A percentile compares a stretch with the other conserved stretches of the same genome.
These are phyloP conservation scores for Tranzscheliella williamsii DNA, from an alignment of 1,284 basidiomycete species.

Conservation along the genomic window DNA sequence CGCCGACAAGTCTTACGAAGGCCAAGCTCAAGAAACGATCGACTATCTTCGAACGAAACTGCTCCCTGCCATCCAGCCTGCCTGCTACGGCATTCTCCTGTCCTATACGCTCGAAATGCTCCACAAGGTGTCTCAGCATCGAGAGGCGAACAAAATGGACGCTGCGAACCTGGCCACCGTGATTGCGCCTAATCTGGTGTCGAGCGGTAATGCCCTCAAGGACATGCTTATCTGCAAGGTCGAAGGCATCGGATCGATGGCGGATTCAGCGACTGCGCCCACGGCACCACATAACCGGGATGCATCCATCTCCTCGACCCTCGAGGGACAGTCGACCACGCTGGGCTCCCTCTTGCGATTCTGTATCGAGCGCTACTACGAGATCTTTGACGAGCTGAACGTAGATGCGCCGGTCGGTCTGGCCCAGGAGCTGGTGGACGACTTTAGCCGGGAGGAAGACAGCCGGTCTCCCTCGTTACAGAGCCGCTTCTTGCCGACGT, in stretches of 20 bases:
- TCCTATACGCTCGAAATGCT: slow-evolving; percentile 74
- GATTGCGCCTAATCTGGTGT: slow-evolving; percentile 72
- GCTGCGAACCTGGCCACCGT: slow-evolving; percentile 79
- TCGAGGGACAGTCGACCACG: slow-evolving; percentile 65
- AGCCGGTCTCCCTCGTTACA: slow-evolving; percentile 7
- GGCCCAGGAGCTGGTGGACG: slow-evolving; percentile 29
- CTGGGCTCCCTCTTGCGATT: slow-evolving; percentile 73
- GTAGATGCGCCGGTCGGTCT: slow-evolving; percentile 7
- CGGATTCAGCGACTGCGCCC: slow-evolving; percentile 58
- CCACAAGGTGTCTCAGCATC: slow-evolving; percentile 73
- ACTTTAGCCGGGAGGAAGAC: not conserved
- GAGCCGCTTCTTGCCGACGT: slow-evolving; percentile 3
- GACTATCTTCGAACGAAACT: slow-evolving; percentile 36
- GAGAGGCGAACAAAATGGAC: slow-evolving; percentile 75
- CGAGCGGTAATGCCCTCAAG: slow-evolving; percentile 35
- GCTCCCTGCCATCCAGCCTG: slow-evolving; percentile 69
- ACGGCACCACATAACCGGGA: slow-evolving; percentile 2
- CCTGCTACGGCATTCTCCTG: slow-evolving; percentile 73
- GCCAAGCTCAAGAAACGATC: slow-evolving; percentile 65
- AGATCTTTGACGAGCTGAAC: slow-evolving; percentile 70
- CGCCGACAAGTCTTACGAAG: slow-evolving; percentile 1
- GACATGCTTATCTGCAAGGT: slow-evolving; percentile 65
- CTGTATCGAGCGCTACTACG: slow-evolving; percentile 79
- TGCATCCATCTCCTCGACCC: slow-evolving; percentile 2
- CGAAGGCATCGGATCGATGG: slow-evolving; percentile 73